Percentiles rank a stretch among this genome's conserved stretches.
Conservation (phyloP, 2,329 filamentous ascomycete genomes). For the Sclerotinia minor region DNA sequence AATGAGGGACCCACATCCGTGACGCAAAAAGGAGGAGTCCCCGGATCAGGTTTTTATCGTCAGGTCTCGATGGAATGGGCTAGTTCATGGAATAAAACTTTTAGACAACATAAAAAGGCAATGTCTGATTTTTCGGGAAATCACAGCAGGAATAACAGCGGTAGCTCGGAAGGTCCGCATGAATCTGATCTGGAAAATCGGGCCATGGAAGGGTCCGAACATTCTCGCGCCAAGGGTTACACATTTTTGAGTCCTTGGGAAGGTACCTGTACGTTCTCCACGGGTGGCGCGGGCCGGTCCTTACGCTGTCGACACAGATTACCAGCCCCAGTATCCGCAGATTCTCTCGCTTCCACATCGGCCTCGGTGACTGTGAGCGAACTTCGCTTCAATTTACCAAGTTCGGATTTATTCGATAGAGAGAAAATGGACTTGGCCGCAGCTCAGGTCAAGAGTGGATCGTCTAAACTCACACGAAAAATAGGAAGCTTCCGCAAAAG, state of each 20-base stretch:
- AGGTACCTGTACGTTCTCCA: constrained; percentile 81
- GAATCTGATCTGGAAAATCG: constrained; percentile 18
- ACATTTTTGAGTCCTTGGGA: constrained; percentile 85
- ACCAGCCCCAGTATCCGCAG: constrained; percentile 45
- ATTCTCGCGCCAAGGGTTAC: constrained; percentile 56
- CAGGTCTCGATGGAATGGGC: constrained; percentile 55
- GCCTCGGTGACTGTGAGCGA: constrained; percentile 63
- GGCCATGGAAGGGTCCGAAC: constrained; percentile 22
- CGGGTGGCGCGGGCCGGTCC: constrained; percentile 71
- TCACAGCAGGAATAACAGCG: constrained; percentile 29
- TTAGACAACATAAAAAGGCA: constrained; percentile 35
- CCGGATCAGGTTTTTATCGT: constrained; percentile 47
- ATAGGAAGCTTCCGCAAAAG: constrained; percentile 27
- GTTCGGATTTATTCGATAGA: constrained; percentile 48
- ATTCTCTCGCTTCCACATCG: constrained; percentile 22
- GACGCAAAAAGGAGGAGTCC: constrained; percentile 14
- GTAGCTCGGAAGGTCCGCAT: constrained; percentile 24
- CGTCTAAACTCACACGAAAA: constrained; percentile 24
- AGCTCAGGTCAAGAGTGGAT: constrained; percentile 18
- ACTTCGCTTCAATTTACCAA: constrained; percentile 84
- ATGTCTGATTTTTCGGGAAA: constrained; percentile 34
- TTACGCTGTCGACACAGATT: constrained; percentile 75
- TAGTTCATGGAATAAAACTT: constrained; percentile 35
- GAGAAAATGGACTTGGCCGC: constrained; percentile 21
- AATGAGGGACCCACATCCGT: constrained; percentile 19